Evolutionary conservation across 768 basidiomycete species (phyloP).

Genomic region (Suillus occidentalis): DNA sequence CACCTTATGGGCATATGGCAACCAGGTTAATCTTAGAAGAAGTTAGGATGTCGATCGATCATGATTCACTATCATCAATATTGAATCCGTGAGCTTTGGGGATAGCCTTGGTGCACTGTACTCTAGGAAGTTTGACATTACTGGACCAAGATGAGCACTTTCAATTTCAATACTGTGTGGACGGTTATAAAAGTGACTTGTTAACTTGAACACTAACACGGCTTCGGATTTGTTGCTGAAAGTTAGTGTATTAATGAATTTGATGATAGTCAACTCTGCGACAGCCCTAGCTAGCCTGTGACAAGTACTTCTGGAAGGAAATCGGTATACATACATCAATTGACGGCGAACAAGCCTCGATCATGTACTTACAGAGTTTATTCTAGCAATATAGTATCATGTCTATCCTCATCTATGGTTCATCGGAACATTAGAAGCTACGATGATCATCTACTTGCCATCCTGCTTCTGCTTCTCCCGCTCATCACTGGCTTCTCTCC

Average conservation of each 20-base stretch:
- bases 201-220: neutral
- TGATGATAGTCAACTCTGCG: neutral
- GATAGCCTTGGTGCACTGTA: neutral
- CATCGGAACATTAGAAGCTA: neutral
- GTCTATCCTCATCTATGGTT: neutral
- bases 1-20: neutral
- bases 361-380: neutral
- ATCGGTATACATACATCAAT: neutral
- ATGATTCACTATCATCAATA: neutral
- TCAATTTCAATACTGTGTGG: neutral
- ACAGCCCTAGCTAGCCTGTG: neutral
- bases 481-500: slow-evolving; percentile 54
- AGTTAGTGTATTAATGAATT: neutral
- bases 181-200: neutral
- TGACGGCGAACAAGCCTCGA: neutral
- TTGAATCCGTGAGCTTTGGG: neutral
- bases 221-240: neutral
- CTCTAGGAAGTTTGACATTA: neutral
- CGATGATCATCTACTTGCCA: neutral
- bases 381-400: neutral
- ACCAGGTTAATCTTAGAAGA: neutral
- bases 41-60: neutral
- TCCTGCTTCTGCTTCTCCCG: slow-evolving; percentile 33
- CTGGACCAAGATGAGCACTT: neutral
- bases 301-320: neutral